These are phyloP conservation scores for Radiomyces spectabilis DNA, from an alignment of 192 early-diverging fungal species.

Conservation along the genomic window DNA sequence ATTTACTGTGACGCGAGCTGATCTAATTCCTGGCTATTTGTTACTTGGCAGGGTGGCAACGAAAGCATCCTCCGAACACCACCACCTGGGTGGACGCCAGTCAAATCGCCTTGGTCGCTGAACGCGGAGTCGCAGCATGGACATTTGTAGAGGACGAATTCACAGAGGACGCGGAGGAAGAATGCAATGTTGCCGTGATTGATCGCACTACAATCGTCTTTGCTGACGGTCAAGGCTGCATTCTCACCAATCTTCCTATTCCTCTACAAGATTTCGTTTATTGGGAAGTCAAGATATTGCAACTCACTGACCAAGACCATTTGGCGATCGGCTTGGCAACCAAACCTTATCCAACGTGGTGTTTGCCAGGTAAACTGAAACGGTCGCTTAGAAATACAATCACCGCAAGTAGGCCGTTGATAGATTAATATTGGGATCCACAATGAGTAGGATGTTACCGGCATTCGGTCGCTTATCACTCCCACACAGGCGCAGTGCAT, in stretches of 20 bases:
- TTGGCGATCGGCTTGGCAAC: constrained; percentile 58
- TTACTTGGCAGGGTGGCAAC: constrained; percentile 2
- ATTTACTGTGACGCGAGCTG: too few species aligned
- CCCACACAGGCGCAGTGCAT: constrained; percentile 53
- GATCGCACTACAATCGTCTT: constrained; percentile 61
- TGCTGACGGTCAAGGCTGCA: constrained; percentile 56
- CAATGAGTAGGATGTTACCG: constrained; percentile 64
- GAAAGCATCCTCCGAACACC: constrained; percentile 6
- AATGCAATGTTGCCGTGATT: constrained; percentile 51
- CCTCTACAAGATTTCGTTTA: constrained; percentile 64
- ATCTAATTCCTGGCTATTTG: too few species aligned
- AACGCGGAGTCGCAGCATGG: constrained; percentile 69
- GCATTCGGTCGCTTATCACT: constrained; percentile 62
- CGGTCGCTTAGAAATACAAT: too few species aligned
- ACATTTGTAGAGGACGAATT: constrained; percentile 40
- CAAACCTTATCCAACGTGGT: constrained; percentile 64
- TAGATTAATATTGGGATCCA: too few species aligned
- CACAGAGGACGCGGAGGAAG: constrained; percentile 33
- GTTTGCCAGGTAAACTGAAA: constrained; percentile 50
- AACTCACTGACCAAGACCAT: constrained; percentile 49
- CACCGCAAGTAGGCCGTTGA: too few species aligned
- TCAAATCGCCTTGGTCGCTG: constrained; percentile 7
- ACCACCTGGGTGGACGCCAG: neutral
- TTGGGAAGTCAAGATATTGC: constrained; percentile 70
- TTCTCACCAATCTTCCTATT: constrained; percentile 64